Conservation (phyloP, 2,329 filamentous ascomycete genomes). For the Botrytis squamosa region DNA sequence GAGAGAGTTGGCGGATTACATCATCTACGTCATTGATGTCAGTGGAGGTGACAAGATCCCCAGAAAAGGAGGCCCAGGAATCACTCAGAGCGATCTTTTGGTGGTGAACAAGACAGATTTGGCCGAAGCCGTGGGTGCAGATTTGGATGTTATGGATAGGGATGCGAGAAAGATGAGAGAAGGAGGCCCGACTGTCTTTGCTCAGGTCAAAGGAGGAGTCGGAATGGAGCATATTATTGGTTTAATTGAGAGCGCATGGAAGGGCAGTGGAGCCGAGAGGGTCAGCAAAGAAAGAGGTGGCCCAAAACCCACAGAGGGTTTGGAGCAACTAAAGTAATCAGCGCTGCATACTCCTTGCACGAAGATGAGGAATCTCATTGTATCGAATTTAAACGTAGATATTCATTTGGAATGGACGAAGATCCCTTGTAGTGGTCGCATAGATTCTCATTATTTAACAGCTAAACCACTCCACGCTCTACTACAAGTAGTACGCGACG, state of each 20-base stretch:
- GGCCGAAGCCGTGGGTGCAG: slow-evolving; percentile 85
- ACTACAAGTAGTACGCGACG: neutral
- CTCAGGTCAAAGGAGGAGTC: slow-evolving; percentile 91
- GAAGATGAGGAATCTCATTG: neutral
- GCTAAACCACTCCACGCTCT: neutral
- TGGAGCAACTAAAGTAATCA: slow-evolving; percentile 46
- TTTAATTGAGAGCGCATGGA: slow-evolving; percentile 89
- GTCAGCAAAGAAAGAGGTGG: slow-evolving; percentile 54
- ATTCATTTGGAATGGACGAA: neutral
- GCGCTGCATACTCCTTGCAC: neutral
- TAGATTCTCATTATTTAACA: slow-evolving; percentile 4
- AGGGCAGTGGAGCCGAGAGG: slow-evolving; percentile 75
- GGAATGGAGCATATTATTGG: slow-evolving; percentile 84
- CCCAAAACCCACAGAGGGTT: slow-evolving; percentile 55
- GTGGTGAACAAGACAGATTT: slow-evolving; percentile 98
- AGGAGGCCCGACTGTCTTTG: slow-evolving; percentile 92
- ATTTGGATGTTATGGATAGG: slow-evolving; percentile 89
- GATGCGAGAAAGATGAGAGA: slow-evolving; percentile 94
- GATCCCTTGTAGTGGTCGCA: neutral
- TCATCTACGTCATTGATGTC: slow-evolving; percentile 98
- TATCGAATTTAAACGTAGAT: neutral
- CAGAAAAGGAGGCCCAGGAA: slow-evolving; percentile 91
- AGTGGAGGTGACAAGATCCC: slow-evolving; percentile 96
- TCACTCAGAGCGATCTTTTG: slow-evolving; percentile 91
- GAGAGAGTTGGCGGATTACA: slow-evolving; percentile 92